Conservation (phyloP, 257 asterid genomes). For the Buddleja alternifolia region DNA sequence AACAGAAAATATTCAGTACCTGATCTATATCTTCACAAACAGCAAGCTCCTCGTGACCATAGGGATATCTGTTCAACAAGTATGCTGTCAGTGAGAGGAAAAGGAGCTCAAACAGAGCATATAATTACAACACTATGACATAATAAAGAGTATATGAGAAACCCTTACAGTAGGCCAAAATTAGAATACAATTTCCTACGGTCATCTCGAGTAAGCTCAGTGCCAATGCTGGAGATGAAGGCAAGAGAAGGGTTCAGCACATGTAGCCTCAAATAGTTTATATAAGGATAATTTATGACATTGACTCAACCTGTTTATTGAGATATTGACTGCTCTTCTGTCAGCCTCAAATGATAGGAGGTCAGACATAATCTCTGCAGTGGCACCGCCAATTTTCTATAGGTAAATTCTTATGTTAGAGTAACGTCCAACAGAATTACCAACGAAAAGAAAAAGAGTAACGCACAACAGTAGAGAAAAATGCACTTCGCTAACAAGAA, state of each 20-base stretch:
- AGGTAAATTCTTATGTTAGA: conserved; percentile 28
- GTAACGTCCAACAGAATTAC: background rate
- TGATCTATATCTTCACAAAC: conserved; percentile 87
- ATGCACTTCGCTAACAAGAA: background rate
- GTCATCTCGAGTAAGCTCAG: conserved; percentile 94
- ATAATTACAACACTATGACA: conserved; percentile 6
- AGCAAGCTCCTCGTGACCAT: conserved; percentile 96
- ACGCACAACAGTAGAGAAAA: conserved; percentile 13
- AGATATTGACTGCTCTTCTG: conserved; percentile 92
- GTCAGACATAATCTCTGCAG: conserved; percentile 93
- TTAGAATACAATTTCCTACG: conserved; percentile 85
- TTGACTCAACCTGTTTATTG: conserved; percentile 69
- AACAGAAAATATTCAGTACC: conserved; percentile 45
- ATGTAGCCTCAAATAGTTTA: background rate
- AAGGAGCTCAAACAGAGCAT: conserved; percentile 14
- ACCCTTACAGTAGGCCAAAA: conserved; percentile 87
- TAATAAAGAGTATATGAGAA: conserved; percentile 13
- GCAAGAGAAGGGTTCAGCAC: conserved; percentile 6
- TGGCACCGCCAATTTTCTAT: conserved; percentile 94
- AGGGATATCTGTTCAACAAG: conserved; percentile 64
- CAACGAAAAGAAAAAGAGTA: background rate
- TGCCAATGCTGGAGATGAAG: conserved; percentile 79
- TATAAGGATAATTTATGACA: conserved; percentile 4
- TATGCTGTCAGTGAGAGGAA: conserved; percentile 31
- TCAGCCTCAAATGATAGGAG: conserved; percentile 93